Percentiles rank a stretch among this genome's conserved stretches.
Conservation (phyloP, 306 rosid genomes). For the Coriaria nepalensis region DNA sequence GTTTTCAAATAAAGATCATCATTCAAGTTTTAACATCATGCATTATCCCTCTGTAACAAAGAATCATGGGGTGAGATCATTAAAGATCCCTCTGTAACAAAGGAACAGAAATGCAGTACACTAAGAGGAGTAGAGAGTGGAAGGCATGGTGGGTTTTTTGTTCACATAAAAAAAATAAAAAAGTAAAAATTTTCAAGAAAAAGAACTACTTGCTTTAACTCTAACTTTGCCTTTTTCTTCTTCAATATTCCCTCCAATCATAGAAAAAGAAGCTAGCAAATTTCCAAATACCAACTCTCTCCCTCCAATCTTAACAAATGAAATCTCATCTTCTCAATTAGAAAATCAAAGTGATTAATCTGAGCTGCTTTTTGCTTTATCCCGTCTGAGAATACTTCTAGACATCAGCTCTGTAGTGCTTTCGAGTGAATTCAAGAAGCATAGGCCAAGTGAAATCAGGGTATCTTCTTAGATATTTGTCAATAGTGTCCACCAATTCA, state of each 20-base stretch:
- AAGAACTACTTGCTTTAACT: slow-evolving; percentile 26
- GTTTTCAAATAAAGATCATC: no score
- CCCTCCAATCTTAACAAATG: background rate
- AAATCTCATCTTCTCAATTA: slow-evolving; percentile 1
- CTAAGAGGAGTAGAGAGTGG: no score
- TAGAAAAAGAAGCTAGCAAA: background rate
- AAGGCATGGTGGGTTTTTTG: no score
- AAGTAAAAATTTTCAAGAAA: no score
- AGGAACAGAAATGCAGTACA: no score
- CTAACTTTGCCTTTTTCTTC: slow-evolving; percentile 25
- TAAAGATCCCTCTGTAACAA: no score
- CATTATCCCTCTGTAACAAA: no score
- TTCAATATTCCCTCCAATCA: background rate
- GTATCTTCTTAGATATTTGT: slow-evolving; percentile 36
- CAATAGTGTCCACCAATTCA: slow-evolving; percentile 38
- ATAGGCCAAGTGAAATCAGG: slow-evolving; percentile 98
- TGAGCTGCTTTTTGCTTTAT: slow-evolving; percentile 29
- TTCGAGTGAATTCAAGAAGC: slow-evolving; percentile 74
- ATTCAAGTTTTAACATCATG: no score
- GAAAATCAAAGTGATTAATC: background rate
- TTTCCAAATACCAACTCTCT: slow-evolving; percentile 9
- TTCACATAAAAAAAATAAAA: no score
- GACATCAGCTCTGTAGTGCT: slow-evolving; percentile 85
- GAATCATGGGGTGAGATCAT: no score
- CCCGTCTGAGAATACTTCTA: slow-evolving; percentile 61